phyloP scores from a whole-genome alignment of 2,329 filamentous ascomycete genomes.

The Colletotrichum camelliae region DNA sequence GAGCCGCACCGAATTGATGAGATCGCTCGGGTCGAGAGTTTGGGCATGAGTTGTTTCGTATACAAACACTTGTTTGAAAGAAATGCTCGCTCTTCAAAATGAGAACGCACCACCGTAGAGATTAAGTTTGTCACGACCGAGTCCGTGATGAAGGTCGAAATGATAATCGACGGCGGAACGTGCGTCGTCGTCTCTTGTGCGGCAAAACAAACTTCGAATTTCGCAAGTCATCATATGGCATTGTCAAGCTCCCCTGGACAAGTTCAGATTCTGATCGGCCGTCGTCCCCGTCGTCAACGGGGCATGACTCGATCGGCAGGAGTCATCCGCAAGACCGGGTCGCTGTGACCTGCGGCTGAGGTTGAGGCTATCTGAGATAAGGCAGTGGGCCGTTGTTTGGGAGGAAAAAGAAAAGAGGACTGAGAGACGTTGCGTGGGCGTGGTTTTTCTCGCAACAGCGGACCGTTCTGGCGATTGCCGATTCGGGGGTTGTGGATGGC shows the following conservation, averaged over 20 bases:
- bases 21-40: background rate
- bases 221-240: background rate
- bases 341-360: background rate
- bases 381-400: background rate
- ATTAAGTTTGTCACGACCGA: background rate
- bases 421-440: background rate
- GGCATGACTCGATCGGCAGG: conserved; percentile 4
- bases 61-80: background rate
- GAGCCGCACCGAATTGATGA: background rate
- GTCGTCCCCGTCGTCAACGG: background rate
- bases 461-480: background rate
- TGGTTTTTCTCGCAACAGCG: background rate
- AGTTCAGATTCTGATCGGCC: background rate
- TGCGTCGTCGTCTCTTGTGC: background rate
- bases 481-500: background rate
- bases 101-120: background rate
- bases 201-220: background rate
- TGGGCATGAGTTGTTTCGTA: background rate
- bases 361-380: background rate
- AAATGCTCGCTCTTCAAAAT: background rate
- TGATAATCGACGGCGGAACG: background rate
- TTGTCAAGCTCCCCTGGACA: background rate
- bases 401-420: background rate
- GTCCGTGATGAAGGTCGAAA: background rate
- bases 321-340: background rate